These are phyloP conservation scores for Pseudoturritis turrita DNA, from an alignment of 345 rosid genomes.

Conservation along the genomic window DNA sequence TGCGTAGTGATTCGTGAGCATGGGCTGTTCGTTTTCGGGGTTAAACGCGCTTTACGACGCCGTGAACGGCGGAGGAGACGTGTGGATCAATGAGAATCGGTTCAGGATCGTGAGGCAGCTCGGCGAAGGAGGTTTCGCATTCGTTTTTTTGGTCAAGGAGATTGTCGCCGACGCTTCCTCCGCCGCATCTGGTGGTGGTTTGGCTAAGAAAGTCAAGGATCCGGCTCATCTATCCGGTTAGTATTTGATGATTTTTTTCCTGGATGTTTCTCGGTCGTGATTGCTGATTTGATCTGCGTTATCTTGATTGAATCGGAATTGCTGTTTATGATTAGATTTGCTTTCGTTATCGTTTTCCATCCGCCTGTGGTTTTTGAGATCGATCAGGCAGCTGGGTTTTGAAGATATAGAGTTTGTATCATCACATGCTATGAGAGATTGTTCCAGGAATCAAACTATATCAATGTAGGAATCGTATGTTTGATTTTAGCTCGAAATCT, in stretches of 20 bases:
- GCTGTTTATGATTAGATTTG: background rate
- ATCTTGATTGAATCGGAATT: background rate
- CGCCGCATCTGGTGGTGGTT: slow-evolving; percentile 53
- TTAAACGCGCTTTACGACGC: slow-evolving; percentile 88
- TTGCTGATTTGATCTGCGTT: slow-evolving; percentile 3
- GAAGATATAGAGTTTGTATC: background rate
- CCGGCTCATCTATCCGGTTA: slow-evolving; percentile 84
- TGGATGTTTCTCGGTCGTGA: background rate
- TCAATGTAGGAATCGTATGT: slow-evolving; percentile 22
- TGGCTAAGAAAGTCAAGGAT: slow-evolving; percentile 88
- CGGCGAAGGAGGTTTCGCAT: slow-evolving; percentile 97
- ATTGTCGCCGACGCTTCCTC: slow-evolving; percentile 53
- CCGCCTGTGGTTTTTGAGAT: background rate
- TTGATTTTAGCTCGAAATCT: slow-evolving; percentile 7
- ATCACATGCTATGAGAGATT: background rate
- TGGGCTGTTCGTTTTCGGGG: slow-evolving; percentile 96
- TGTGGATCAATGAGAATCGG: slow-evolving; percentile 97
- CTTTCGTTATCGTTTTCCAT: background rate
- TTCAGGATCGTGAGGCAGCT: slow-evolving; percentile 87
- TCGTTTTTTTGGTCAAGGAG: slow-evolving; percentile 81
- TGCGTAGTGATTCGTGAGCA: background rate
- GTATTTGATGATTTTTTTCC: background rate
- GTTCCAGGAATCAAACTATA: slow-evolving; percentile 11
- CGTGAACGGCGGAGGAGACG: slow-evolving; percentile 88
- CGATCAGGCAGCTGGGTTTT: background rate